Conservation (phyloP, 208 protist species). For the Trypanosoma platydactyli region DNA sequence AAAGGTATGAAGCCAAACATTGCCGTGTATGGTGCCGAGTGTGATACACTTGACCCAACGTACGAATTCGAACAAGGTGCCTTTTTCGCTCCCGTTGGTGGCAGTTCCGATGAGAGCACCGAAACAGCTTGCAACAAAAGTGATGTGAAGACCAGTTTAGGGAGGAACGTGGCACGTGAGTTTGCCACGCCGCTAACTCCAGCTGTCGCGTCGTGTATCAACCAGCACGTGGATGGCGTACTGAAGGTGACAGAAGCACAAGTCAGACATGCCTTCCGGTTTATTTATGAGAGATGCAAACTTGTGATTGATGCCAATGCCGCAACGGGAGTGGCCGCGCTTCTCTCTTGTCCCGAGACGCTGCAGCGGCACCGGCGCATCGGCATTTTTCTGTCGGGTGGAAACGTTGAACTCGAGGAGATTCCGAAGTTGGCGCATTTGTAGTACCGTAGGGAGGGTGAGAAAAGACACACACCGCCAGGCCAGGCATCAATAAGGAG, state of each 20-base stretch:
- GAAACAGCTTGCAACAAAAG: neutral
- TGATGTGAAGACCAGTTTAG: neutral
- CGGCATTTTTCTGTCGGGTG: slow-evolving; percentile 57
- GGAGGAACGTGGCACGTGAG: neutral
- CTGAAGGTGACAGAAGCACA: slow-evolving; percentile 53
- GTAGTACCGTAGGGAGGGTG: neutral
- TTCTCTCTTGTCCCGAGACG: slow-evolving; percentile 40
- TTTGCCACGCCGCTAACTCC: slow-evolving; percentile 25
- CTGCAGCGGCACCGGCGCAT: slow-evolving; percentile 44
- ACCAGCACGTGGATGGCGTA: slow-evolving; percentile 60
- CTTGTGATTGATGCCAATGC: slow-evolving; percentile 74
- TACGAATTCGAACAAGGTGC: slow-evolving; percentile 15
- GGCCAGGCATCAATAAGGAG: neutral
- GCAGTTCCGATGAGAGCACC: neutral
- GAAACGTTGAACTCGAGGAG: slow-evolving; percentile 53
- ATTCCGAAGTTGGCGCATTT: slow-evolving; percentile 24
- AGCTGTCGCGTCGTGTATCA: slow-evolving; percentile 35
- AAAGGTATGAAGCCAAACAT: slow-evolving; percentile 90
- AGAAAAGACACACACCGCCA: neutral
- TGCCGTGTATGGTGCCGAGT: slow-evolving; percentile 87
- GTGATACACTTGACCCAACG: slow-evolving; percentile 17
- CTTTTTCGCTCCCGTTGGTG: slow-evolving; percentile 3
- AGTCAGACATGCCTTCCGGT: slow-evolving; percentile 66
- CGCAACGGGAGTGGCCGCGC: slow-evolving; percentile 70
- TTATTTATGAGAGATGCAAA: slow-evolving; percentile 79